Percentiles rank a stretch among this genome's conserved stretches.
These are phyloP conservation scores for Septoria petroselini DNA, from an alignment of 2,329 filamentous ascomycete species.

Conservation along the genomic window DNA sequence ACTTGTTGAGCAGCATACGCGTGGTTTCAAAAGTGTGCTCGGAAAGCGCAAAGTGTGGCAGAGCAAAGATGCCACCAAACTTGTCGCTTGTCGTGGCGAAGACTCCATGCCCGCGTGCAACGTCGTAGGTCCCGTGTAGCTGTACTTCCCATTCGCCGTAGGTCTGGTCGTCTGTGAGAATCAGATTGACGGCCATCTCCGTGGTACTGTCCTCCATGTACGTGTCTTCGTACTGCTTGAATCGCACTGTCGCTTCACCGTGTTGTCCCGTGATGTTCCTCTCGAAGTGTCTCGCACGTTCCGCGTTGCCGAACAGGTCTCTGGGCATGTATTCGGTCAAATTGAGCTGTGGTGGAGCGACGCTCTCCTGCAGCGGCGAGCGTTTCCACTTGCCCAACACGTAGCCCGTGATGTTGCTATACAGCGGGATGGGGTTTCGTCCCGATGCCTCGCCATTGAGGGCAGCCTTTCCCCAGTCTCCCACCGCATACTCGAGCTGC, in stretches of 20 bases:
- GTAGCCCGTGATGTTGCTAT: slow-evolving; percentile 74
- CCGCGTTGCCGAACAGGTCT: slow-evolving; percentile 60
- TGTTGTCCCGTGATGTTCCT: slow-evolving; percentile 74
- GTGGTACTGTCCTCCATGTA: slow-evolving; percentile 55
- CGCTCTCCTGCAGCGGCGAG: slow-evolving; percentile 49
- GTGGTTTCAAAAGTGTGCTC: slow-evolving; percentile 49
- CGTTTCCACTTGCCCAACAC: slow-evolving; percentile 74
- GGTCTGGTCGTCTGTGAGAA: slow-evolving; percentile 67
- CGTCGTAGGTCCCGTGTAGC: slow-evolving; percentile 82
- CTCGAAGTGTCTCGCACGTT: slow-evolving; percentile 57
- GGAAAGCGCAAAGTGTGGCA: slow-evolving; percentile 76
- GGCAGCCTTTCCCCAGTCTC: slow-evolving; percentile 34
- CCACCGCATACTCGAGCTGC: slow-evolving; percentile 47
- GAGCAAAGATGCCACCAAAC: slow-evolving; percentile 80
- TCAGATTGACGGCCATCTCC: slow-evolving; percentile 66
- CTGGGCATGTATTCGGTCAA: slow-evolving; percentile 58
- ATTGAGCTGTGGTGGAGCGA: slow-evolving; percentile 47
- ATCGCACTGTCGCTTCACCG: slow-evolving; percentile 66
- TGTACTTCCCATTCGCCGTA: slow-evolving; percentile 76
- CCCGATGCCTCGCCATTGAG: slow-evolving; percentile 41
- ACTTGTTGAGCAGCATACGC: slow-evolving; percentile 65
- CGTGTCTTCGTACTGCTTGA: slow-evolving; percentile 54
- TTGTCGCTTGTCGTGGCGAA: slow-evolving; percentile 91
- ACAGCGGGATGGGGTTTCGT: slow-evolving; percentile 55
- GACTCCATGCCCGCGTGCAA: slow-evolving; percentile 72